Conservation (phyloP, 805 yeast genomes). For the Starmerella asiatica region DNA sequence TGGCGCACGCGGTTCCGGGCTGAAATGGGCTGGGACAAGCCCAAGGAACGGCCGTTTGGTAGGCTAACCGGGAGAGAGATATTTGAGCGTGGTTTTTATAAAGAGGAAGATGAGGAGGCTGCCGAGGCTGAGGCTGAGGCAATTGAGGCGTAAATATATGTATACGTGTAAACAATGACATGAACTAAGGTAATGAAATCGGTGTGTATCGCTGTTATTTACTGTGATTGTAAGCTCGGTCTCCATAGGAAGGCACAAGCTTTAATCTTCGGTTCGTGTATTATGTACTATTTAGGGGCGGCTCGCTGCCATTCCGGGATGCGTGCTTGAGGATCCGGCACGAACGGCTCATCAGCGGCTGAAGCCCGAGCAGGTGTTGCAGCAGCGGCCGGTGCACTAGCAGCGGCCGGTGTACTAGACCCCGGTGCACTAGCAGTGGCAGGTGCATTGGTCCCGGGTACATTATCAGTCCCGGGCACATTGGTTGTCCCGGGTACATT, state of each 20-base stretch:
- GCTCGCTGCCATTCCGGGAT: conserved; percentile 17
- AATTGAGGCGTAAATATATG: no score
- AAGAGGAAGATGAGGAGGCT: conserved; percentile 46
- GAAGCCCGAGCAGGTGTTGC: not conserved
- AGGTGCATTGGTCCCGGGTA: not conserved
- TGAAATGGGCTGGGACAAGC: conserved; percentile 57
- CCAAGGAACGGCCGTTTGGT: conserved; percentile 46
- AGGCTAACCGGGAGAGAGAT: conserved; percentile 78
- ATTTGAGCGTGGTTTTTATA: conserved; percentile 79
- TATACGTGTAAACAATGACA: not conserved
- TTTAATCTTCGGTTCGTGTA: no score
- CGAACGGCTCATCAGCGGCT: conserved; percentile 4
- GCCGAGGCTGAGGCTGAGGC: conserved; percentile 22
- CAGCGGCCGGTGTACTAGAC: not conserved
- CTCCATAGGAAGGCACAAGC: no score
- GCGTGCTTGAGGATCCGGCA: conserved; percentile 10
- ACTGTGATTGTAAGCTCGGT: no score
- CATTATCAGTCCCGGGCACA: not conserved
- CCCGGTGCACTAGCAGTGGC: not conserved
- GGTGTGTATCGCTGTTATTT: not conserved
- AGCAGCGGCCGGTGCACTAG: not conserved
- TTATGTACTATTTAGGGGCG: not conserved
- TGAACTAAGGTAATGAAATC: not conserved
- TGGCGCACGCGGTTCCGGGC: conserved; percentile 66
- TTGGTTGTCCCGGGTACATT: not conserved